Evolutionary conservation across 75 land plant genomes (phyloP), one percentile per base, ranked within the genome.

Genomic region (Selaginella tamariscina): DNA sequence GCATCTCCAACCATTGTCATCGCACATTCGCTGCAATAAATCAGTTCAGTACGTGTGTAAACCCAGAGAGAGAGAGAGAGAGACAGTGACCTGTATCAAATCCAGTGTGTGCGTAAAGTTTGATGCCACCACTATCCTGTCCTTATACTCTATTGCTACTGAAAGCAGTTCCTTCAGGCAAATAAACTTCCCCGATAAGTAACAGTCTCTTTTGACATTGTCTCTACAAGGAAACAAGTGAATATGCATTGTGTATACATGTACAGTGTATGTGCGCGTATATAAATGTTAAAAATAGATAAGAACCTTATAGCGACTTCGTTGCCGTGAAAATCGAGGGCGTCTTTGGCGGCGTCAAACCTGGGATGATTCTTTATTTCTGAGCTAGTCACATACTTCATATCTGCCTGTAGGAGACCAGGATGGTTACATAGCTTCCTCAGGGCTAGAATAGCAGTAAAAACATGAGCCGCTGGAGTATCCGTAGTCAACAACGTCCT

Each of bases 41-140:
- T 39, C n/a, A n/a, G n/a, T n/a, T n/a, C n/a, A n/a, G n/a, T n/a
- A 15, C 0, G n/a, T n/a, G n/a, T n/a, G n/a, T 31, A 21, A 32
- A n/a, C 27, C 57, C 20, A 30, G 39, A n/a, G 1, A 18, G 18
- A 67, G 28, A 32, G 27, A 20, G 29, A 24, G n/a, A n/a, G n/a
- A n/a, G n/a, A n/a, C n/a, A n/a, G n/a, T n/a, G n/a, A 79, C 81
- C 81, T 79, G 80, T 39, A 79, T 79, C 29, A 79, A 22, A 54
- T 79, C 81, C 49, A 79, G 65, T 20, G 75, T 77, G 33, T 72
- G 80, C 21, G 81, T 79, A 71, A 79, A 79, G 65, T 79, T 79
- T 33, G 81, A 79, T 29, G 76, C 79, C 20, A 79, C 80, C 15
- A 79, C 81, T 31, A 76, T 72, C 29, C 60, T 77, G 33, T 77